Percentiles rank a stretch among this genome's conserved stretches.
phyloP scores from a whole-genome alignment of 768 basidiomycete species.

The Suillus spraguei region DNA sequence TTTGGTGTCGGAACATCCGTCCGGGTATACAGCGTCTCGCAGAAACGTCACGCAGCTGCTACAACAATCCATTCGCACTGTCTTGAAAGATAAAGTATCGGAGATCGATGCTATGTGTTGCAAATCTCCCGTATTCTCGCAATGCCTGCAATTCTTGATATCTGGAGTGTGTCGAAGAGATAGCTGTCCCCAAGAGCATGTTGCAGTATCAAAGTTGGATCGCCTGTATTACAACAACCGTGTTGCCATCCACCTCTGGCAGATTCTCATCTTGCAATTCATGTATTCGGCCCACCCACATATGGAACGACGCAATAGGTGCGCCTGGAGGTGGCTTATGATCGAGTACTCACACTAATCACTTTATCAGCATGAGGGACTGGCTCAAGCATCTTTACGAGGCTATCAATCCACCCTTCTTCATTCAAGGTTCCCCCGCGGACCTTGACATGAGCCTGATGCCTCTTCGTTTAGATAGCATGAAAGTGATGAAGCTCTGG shows the following conservation, averaged over 20 bases:
- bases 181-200: slow-evolving; percentile 42
- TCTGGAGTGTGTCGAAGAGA: slow-evolving; percentile 33
- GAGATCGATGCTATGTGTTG: slow-evolving; percentile 38
- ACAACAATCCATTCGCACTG: slow-evolving; percentile 24
- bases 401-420: slow-evolving; percentile 48
- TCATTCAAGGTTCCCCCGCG: slow-evolving; percentile 46
- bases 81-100: slow-evolving; percentile 31
- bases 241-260: slow-evolving; percentile 48
- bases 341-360: not conserved
- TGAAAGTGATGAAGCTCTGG: slow-evolving; percentile 48
- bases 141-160: slow-evolving; percentile 40
- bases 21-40: slow-evolving; percentile 16
- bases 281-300: slow-evolving; percentile 22
- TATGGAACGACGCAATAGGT: slow-evolving; percentile 12
- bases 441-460: slow-evolving; percentile 39
- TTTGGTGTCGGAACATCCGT: not conserved
- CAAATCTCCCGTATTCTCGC: slow-evolving; percentile 35
- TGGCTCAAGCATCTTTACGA: slow-evolving; percentile 53
- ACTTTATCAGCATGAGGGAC: slow-evolving; percentile 17
- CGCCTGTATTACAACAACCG: slow-evolving; percentile 42
- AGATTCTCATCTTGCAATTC: slow-evolving; percentile 48
- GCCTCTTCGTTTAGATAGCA: slow-evolving; percentile 39
- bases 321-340: not conserved
- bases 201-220: slow-evolving; percentile 25
- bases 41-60: slow-evolving; percentile 27